Evolutionary conservation across 2,329 filamentous ascomycete genomes (phyloP).

Genomic region (Monosporascus sp.): DNA sequence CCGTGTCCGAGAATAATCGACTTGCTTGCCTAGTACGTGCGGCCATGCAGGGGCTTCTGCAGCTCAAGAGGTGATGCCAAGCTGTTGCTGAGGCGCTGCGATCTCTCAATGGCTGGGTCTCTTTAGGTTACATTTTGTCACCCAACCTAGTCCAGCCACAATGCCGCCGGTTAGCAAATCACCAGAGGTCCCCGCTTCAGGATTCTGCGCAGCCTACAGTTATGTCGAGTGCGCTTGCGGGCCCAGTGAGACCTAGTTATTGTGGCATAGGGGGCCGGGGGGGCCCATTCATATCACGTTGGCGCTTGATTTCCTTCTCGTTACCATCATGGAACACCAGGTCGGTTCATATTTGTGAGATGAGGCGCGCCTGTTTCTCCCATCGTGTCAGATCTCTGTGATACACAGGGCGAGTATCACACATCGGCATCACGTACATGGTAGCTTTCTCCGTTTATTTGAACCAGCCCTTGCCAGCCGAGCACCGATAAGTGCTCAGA

Average conservation of each 20-base stretch:
- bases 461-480: background rate
- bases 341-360: too few species aligned
- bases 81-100: conserved; percentile 11
- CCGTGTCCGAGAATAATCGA: conserved; percentile 9
- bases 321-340: too few species aligned
- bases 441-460: background rate
- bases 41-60: conserved; percentile 12
- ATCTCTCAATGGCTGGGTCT: conserved; percentile 11
- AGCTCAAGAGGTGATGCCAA: conserved; percentile 8
- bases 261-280: too few species aligned
- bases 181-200: background rate
- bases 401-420: too few species aligned
- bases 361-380: too few species aligned
- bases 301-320: too few species aligned
- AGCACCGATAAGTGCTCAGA: background rate
- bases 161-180: background rate
- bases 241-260: too few species aligned
- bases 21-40: conserved; percentile 3
- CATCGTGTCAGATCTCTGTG: too few species aligned
- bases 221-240: too few species aligned
- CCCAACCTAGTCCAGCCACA: conserved; percentile 2
- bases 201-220: background rate
- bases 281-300: too few species aligned
- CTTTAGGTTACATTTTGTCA: conserved; percentile 9
- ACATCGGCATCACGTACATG: background rate